Base-by-base conservation (phyloP, 331 rosid genomes). In the Saraca asoca region DNA sequence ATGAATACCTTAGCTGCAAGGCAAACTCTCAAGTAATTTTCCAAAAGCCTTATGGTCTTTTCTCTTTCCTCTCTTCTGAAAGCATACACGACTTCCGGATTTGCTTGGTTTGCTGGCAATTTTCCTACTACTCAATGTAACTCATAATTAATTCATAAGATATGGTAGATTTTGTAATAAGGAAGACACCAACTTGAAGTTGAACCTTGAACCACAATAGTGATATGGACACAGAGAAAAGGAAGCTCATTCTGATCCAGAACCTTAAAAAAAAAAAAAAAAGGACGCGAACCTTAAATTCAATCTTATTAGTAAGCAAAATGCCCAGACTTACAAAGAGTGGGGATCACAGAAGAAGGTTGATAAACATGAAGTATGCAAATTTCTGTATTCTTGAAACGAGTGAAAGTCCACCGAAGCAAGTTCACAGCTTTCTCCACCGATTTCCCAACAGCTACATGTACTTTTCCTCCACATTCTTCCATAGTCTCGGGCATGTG, bases 21-120 rank as follows among this genome's bases (percentile, higher is more conserved):
- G 71, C 96, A 91, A 81, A 72, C 9, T 39, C 51, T 80, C 71
- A 77, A 52, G 68, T 82, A 87, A 41, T 64, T 68, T 55, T 82
- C 82, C 33, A 90, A 59, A 41, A 83, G 78, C 75, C 51, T 78
- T 66, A 51, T 49, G 56, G 79, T 82, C 59, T 81, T 81, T 53
- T 79, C 84, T 75, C 76, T 77, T 61, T 92, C 95, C 43, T 82
- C 82, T 70, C 66, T 83, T 77, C 96, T 80, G 78, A 78, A 79
- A 50, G 89, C 88, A 69, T 81, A 70, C 20, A 85, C 85, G 54
- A 85, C 87, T 46, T 81, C 82, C 5, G 69, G 74, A 74, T 60
- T 85, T 58, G 96, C 98, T 68, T 69, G 82, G 48, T 84, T 69
- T 34, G 89, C 95, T n/a, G 95, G 98, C 64, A 92, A 80, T 67